phyloP scores from a whole-genome alignment of 805 yeast genomes.

The Candida tibetensis region DNA sequence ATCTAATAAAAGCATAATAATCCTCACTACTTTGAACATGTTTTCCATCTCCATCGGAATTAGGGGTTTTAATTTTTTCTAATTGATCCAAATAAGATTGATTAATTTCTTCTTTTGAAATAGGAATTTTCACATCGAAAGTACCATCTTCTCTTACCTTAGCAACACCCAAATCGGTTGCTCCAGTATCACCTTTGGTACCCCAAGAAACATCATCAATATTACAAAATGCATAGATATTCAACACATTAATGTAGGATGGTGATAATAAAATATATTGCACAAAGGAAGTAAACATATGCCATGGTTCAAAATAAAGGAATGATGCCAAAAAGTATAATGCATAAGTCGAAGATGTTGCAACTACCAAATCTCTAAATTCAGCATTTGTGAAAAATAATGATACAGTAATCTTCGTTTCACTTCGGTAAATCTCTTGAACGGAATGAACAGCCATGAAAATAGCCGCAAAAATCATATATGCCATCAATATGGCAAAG shows the following conservation, averaged over 20 bases:
- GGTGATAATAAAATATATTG: constrained; percentile 53
- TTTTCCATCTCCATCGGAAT: constrained; percentile 27
- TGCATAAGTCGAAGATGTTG: constrained; percentile 59
- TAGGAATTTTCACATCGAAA: constrained; percentile 52
- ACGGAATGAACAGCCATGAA: constrained; percentile 55
- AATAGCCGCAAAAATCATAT: constrained; percentile 56
- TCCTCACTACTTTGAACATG: constrained; percentile 38
- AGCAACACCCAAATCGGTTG: constrained; percentile 53
- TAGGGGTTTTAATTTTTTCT: constrained; percentile 47
- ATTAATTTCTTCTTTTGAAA: constrained; percentile 52
- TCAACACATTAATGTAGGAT: constrained; percentile 53
- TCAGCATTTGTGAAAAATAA: constrained; percentile 46
- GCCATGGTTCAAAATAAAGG: constrained; percentile 66
- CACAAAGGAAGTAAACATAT: constrained; percentile 52
- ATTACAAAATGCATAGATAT: constrained; percentile 67
- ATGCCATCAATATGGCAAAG: constrained; percentile 60
- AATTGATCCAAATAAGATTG: constrained; percentile 51
- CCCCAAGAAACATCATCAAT: constrained; percentile 76
- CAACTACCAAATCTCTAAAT: constrained; percentile 52
- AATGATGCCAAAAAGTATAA: constrained; percentile 58
- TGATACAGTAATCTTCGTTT: constrained; percentile 42
- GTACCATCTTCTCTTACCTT: constrained; percentile 54
- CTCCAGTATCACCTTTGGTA: constrained; percentile 66
- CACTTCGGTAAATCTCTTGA: constrained; percentile 29
- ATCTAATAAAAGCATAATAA: constrained; percentile 44